These are phyloP conservation scores for Suhomyces wounanorum DNA, from an alignment of 1,139 yeast genomes.

Conservation along the genomic window DNA sequence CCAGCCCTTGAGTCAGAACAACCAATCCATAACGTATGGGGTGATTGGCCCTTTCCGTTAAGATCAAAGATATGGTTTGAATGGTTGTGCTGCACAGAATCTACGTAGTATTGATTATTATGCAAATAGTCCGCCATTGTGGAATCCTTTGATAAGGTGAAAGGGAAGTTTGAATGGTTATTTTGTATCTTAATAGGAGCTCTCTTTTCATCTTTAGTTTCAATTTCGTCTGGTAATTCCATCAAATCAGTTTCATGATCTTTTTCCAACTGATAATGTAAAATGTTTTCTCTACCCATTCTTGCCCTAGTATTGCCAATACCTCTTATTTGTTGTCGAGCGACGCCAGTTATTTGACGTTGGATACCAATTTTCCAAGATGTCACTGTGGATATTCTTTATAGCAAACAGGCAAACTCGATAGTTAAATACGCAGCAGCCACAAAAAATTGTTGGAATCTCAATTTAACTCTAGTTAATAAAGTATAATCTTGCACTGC, in stretches of 20 bases:
- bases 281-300: conserved; percentile 50
- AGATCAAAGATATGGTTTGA: conserved; percentile 64
- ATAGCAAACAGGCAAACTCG: not conserved
- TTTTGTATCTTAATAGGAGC: conserved; percentile 8
- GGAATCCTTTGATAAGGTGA: conserved; percentile 59
- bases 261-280: conserved; percentile 44
- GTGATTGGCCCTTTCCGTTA: conserved; percentile 84
- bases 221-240: conserved; percentile 11
- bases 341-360: conserved; percentile 12
- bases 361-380: conserved; percentile 6
- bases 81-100: conserved; percentile 56
- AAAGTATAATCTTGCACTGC: conserved; percentile 1
- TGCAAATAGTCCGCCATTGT: conserved; percentile 63
- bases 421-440: not conserved
- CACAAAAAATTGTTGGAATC: conserved; percentile 4
- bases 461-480: not conserved
- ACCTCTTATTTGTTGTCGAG: conserved; percentile 4
- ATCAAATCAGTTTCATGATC: conserved; percentile 42
- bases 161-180: conserved; percentile 41
- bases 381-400: conserved; percentile 8
- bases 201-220: conserved; percentile 2
- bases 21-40: conserved; percentile 95
- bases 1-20: conserved; percentile 94
- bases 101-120: conserved; percentile 71
- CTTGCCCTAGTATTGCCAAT: conserved; percentile 11